Conservation (phyloP, 345 rosid genomes). For the Hibiscus trionum region DNA sequence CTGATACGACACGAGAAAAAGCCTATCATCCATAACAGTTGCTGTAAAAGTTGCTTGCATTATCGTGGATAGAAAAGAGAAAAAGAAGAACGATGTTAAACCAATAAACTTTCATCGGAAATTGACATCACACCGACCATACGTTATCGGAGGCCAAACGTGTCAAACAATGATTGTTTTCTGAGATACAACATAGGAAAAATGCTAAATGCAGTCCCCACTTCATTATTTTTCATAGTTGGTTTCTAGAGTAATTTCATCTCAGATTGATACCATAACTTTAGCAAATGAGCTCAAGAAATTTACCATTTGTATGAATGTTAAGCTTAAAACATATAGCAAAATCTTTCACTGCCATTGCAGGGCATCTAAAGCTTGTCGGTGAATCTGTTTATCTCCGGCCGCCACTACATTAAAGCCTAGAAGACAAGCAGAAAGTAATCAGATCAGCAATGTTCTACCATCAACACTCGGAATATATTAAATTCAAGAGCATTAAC, state of each 20-base stretch:
- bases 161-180: not conserved
- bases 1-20: too few species aligned
- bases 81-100: not conserved
- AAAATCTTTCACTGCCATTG: slow-evolving; percentile 26
- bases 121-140: not conserved
- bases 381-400: slow-evolving; percentile 62
- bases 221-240: not conserved
- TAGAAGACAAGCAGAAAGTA: not conserved
- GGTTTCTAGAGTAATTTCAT: not conserved
- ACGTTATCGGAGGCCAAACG: not conserved
- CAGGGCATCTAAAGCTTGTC: slow-evolving; percentile 40
- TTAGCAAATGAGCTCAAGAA: not conserved
- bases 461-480: not conserved
- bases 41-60: too few species aligned
- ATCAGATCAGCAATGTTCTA: not conserved
- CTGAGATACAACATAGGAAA: not conserved
- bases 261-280: not conserved
- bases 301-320: not conserved
- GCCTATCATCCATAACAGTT: too few species aligned
- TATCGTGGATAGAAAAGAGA: too few species aligned
- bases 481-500: not conserved
- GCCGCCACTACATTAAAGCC: slow-evolving; percentile 21
- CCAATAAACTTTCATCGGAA: not conserved
- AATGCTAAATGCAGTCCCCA: not conserved
- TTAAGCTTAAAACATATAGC: not conserved